Base-by-base conservation (phyloP, 1,284 basidiomycete species). In the Malassezia vespertilionis region DNA sequence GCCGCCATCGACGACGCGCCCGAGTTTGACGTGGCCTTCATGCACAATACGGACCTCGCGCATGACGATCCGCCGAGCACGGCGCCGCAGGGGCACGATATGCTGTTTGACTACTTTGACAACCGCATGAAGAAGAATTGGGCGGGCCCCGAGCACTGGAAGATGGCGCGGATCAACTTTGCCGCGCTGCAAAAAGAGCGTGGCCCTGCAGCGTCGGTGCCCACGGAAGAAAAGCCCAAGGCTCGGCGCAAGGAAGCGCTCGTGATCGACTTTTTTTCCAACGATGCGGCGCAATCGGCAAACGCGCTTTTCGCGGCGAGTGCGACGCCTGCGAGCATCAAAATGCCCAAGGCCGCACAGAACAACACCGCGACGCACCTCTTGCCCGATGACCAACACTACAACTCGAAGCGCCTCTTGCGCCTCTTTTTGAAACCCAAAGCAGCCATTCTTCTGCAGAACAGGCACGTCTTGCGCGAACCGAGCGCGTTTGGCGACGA, bases 141-240 rank as follows among this genome's bases (percentile, higher is more conserved):
- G 91, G 91, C 93, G 3, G 91, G 93, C 4, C 91, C 91, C 9
- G 88, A 96, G 71, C 93, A 99, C 71, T 97, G 91, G 91, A 96
- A 93, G 71, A 72, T 96, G 53, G 53, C 54, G 1, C 54, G 58
- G 5, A 41, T 61, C 15, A 42, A 35, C 28, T 18, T 35, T 20
- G 9, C 40, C 4, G n/a, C 40, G 8, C 22, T 26, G 15, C 40
- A 33, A 11, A 9, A 9, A 18, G 39, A 40, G 28, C 39, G 39
- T n/a, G 18, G 27, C 8, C 18, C 43, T 4, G 28, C 17, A 7
- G 24, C n/a, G 12, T n/a, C 27, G 31, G 26, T 27, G 32, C 33
- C 46, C 15, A 21, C 34, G 15, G 27, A 36, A 12, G 20, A 48
- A 20, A 32, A 21, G 14, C 41, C 21, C 5, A 32, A 33, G 10